phyloP scores from a whole-genome alignment of 306 rosid species.

The Acacia crassicarpa region DNA sequence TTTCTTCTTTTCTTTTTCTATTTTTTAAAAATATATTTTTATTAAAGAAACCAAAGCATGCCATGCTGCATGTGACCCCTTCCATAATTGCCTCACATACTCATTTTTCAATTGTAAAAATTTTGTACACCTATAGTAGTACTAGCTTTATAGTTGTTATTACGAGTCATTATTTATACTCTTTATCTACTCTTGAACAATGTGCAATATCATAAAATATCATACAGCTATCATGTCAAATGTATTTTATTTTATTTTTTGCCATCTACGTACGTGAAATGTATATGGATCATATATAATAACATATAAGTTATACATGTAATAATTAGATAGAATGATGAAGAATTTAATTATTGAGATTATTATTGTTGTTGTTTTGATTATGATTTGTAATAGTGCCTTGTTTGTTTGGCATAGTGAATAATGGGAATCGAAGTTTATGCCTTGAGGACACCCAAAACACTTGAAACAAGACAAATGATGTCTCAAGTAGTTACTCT shows the following conservation, averaged over 20 bases:
- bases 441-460: constrained; percentile 54
- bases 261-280: not conserved
- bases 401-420: constrained; percentile 13
- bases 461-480: constrained; percentile 47
- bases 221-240: not conserved
- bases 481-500: constrained; percentile 43
- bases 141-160: constrained; percentile 15
- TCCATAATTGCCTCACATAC: constrained; percentile 39
- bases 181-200: constrained; percentile 27
- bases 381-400: constrained; percentile 27
- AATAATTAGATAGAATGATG: not conserved
- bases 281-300: no score
- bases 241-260: no score
- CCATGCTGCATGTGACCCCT: constrained; percentile 74
- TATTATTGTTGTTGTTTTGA: not conserved
- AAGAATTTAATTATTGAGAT: not conserved
- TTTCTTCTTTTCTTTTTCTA: constrained; percentile 33
- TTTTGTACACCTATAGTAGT: constrained; percentile 26
- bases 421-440: constrained; percentile 36
- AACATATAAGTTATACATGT: no score
- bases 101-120: constrained; percentile 36
- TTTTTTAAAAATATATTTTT: constrained; percentile 33
- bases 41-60: constrained; percentile 75
- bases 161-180: constrained; percentile 34
- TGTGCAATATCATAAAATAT: constrained; percentile 28